Percentiles rank a stretch among this genome's conserved stretches.
These are phyloP conservation scores for Colletotrichum camelliae DNA, from an alignment of 2,329 filamentous ascomycete genomes.

Conservation along the genomic window DNA sequence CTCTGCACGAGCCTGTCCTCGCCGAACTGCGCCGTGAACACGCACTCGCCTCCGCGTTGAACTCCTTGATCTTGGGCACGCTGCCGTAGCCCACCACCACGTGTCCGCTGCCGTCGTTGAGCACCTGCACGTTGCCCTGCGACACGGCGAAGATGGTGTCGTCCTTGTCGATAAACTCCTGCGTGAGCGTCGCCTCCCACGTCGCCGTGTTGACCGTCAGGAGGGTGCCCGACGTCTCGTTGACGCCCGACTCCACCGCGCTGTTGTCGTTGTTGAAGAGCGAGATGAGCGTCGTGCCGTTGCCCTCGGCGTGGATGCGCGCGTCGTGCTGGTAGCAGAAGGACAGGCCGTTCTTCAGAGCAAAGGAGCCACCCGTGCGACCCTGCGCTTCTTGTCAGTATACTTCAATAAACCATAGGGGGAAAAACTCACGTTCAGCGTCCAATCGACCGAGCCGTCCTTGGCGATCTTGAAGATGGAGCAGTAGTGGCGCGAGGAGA, in stretches of 20 bases:
- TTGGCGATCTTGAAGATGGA: conserved; percentile 47
- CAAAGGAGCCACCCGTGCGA: conserved; percentile 19
- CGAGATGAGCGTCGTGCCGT: conserved; percentile 29
- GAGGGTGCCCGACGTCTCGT: conserved; percentile 28
- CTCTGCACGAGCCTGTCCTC: conserved; percentile 48
- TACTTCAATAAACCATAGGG: fast-evolving
- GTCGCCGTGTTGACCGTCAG: conserved; percentile 28
- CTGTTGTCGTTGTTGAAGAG: conserved; percentile 42
- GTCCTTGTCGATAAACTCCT: conserved; percentile 21
- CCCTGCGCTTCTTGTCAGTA: background rate
- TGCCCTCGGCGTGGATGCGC: conserved; percentile 28
- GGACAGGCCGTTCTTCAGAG: conserved; percentile 28
- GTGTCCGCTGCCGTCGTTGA: conserved; percentile 51
- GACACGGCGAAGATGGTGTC: conserved; percentile 49
- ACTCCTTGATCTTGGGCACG: conserved; percentile 51
- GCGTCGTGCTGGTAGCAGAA: conserved; percentile 41
- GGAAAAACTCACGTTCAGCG: background rate
- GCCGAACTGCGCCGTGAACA: conserved; percentile 58
- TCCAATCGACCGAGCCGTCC: conserved; percentile 29
- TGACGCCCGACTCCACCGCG: conserved; percentile 19
- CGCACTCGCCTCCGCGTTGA: conserved; percentile 46
- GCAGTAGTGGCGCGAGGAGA: conserved; percentile 57
- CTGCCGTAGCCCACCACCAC: conserved; percentile 63
- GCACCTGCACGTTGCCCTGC: conserved; percentile 54
- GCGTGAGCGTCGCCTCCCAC: conserved; percentile 31